Evolutionary conservation across 176 grass and related monocot genomes (phyloP).

Genomic region (Canna indica): DNA sequence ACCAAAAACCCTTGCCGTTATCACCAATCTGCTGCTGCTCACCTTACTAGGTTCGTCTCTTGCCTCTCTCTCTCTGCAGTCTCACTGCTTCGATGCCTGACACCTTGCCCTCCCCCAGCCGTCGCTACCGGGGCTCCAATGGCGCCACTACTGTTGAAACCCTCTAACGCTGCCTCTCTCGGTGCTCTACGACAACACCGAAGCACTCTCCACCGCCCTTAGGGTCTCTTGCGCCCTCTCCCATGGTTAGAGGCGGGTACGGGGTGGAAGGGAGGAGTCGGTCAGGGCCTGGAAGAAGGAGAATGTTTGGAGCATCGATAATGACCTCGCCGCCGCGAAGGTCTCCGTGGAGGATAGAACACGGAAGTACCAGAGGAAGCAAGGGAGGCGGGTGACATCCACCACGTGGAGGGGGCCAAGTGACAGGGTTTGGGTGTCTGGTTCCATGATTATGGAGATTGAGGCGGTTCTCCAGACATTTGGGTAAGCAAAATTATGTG

Average conservation of each 20-base stretch:
- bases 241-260: background rate
- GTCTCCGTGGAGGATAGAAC: slow-evolving; percentile 10
- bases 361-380: slow-evolving; percentile 21
- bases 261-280: slow-evolving; percentile 18
- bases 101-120: background rate
- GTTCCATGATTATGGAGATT: slow-evolving; percentile 82
- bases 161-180: background rate
- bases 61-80: slow-evolving; percentile 47
- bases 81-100: slow-evolving; percentile 41
- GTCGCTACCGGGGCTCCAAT: background rate
- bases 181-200: background rate
- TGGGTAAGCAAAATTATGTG: slow-evolving; percentile 46
- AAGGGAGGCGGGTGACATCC: slow-evolving; percentile 16
- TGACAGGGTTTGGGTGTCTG: slow-evolving; percentile 55
- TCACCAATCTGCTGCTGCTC: too few species aligned
- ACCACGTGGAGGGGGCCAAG: slow-evolving; percentile 29
- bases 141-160: background rate
- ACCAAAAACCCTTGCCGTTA: too few species aligned
- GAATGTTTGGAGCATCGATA: slow-evolving; percentile 91
- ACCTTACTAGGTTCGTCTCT: too few species aligned
- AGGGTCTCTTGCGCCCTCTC: slow-evolving; percentile 16
- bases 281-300: slow-evolving; percentile 49
- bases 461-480: slow-evolving; percentile 95
- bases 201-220: slow-evolving; percentile 19
- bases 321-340: slow-evolving; percentile 36